Evolutionary conservation across 805 yeast species (phyloP).

Genomic region (Brettanomyces bruxellensis): DNA sequence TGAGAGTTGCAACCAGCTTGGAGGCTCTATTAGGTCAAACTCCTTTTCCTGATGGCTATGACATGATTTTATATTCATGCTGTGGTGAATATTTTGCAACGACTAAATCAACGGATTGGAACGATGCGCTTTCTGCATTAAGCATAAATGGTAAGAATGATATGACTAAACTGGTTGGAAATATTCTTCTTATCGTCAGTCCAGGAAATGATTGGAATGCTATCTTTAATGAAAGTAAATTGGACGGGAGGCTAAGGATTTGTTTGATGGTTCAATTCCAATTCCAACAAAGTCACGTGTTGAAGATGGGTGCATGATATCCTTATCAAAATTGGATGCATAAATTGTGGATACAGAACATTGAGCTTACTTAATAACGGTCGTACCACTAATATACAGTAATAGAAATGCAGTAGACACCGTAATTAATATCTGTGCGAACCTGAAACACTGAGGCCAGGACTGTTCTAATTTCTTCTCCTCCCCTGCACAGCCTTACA

Average conservation of each 20-base stretch:
- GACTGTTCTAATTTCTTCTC: no score
- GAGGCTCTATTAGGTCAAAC: slow-evolving; percentile 64
- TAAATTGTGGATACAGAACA: background rate
- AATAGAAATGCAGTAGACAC: no score
- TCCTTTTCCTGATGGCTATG: slow-evolving; percentile 57
- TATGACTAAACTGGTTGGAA: background rate
- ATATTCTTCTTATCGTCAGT: slow-evolving; percentile 44
- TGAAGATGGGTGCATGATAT: slow-evolving; percentile 64
- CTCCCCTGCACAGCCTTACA: no score
- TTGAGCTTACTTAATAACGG: no score
- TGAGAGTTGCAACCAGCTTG: slow-evolving; percentile 55
- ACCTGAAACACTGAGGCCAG: no score
- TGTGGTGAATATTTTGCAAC: slow-evolving; percentile 55
- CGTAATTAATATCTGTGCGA: no score
- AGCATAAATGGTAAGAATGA: background rate
- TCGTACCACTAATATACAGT: no score
- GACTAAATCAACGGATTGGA: slow-evolving; percentile 11
- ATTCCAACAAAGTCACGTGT: slow-evolving; percentile 51
- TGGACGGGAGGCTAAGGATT: slow-evolving; percentile 27
- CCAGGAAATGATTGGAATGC: slow-evolving; percentile 42
- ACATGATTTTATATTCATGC: slow-evolving; percentile 53
- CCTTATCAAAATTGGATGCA: slow-evolving; percentile 31
- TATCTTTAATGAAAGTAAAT: slow-evolving; percentile 31
- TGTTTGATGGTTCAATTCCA: slow-evolving; percentile 54
- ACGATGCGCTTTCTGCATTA: no score